Evolutionary conservation across 306 rosid genomes (phyloP), one percentile per base, ranked within the genome.

Genomic region (Sophora flavescens): DNA sequence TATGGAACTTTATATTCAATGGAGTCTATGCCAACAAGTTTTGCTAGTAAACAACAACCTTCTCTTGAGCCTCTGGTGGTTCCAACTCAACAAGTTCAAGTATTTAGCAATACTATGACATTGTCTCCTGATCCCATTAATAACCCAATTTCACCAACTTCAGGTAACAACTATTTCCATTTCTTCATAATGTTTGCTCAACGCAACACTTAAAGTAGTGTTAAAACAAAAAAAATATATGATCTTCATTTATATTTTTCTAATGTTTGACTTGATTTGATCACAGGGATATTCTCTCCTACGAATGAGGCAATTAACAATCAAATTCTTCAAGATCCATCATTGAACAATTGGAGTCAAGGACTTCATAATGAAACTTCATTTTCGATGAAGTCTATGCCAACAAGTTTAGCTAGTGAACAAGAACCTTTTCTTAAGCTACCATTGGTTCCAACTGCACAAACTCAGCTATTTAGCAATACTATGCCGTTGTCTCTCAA

Each of bases 151-250:
- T 51, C 71, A 18, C 26, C 26, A 72, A 18, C 64, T 36, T 64
- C 66, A 51, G 78, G 83, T 79, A 52, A 60, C 47, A 18, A 77
- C 48, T 42, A 36, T 57, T 57, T 47, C 54, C 11, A 35, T 47
- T 45, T 10, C 32, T 58, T 8, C 26, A 26, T 53, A 33, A 6
- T 15, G 6, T 56, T 58, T 39, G 8, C 47, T 52, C 26, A 30
- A 30, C 47, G 3, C 8, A n/a, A 14, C 15, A 51, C 41, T 9
- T 18, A 0, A 41, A 33, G 2, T 26, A 39, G 2, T 15, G 4
- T 41, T 8, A 22, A 22, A 22, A 4, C 35, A 35, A 5, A n/a
- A n/a, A n/a, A n/a, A n/a, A n/a, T n/a, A n/a, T 33, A 10, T 72
- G 2, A 26, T 42, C 6, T 12, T 54, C 5, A 3, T 0, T 48